Base-by-base conservation (phyloP, 345 rosid genomes). In the Adansonia digitata region DNA sequence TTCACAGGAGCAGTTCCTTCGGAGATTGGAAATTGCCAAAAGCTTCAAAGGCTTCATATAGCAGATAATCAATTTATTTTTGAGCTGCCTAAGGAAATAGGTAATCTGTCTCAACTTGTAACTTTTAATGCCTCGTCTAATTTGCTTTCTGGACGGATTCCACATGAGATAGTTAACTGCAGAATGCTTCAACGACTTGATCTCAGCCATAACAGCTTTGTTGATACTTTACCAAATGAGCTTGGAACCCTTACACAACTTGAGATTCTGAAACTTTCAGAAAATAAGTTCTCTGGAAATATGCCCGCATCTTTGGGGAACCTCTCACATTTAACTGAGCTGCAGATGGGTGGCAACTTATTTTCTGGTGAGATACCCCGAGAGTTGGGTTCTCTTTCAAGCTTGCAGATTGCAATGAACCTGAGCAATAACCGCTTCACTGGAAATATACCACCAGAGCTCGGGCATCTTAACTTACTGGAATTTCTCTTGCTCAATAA, bases 331-430 rank as follows among this genome's bases (percentile, higher is more conserved):
- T 80, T 93, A 77, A 93, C 91, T 0, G 98, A 92, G 86, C 75
- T 93, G 67, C 96, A 93, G 78, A 93, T 94, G 98, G 99, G 98
- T 18, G 91, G 92, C 69, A 94, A 94, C 77, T 67, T 76, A 77
- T 89, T 94, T 79, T 90, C 91, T 3, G 96, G 96, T 40, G 78
- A 69, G 60, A 90, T 94, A 71, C 98, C 98, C 1, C 80, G 84
- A 22, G 86, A 91, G 78, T 78, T 94, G 57, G 98, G 98, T 73
- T 75, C 57, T n/a, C 91, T 94, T 71, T 88, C 93, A 2, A 88
- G 98, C 85, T 84, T 94, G 81, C 98, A 92, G 79, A 94, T 94
- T 72, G 95, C 95, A 40, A 74, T 94, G 91, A 94, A 94, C 81
- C 88, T 94, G 78, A 94, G 98, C 77, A 83, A 84, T 79, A 94